These are phyloP conservation scores for Erythrophleum fordii DNA, from an alignment of 306 rosid genomes.

Conservation along the genomic window DNA sequence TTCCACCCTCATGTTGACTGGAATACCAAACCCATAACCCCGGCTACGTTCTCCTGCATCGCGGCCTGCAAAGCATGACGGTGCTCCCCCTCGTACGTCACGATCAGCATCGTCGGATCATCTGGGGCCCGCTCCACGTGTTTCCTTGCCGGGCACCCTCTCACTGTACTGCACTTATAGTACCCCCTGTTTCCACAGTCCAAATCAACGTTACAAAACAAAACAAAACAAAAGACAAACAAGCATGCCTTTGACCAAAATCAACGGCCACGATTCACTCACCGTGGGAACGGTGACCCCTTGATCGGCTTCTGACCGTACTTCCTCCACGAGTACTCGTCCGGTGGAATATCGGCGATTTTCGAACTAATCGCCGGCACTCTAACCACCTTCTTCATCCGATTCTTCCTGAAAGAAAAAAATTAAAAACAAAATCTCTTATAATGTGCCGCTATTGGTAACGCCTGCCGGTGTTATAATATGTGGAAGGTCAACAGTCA, in stretches of 20 bases:
- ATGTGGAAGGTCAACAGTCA: constrained; percentile 28
- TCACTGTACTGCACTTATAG: constrained; percentile 79
- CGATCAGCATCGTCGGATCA: constrained; percentile 83
- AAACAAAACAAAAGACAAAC: background rate
- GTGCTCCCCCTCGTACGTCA: constrained; percentile 93
- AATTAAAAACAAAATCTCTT: background rate
- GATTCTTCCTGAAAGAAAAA: constrained; percentile 70
- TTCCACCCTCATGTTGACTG: constrained; percentile 53
- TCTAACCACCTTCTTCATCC: constrained; percentile 70
- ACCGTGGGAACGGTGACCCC: constrained; percentile 92
- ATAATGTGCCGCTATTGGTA: constrained; percentile 14
- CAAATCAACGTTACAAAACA: background rate
- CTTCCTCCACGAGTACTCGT: constrained; percentile 92
- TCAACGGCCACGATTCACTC: constrained; percentile 27
- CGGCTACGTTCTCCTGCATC: constrained; percentile 56
- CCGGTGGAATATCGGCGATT: constrained; percentile 89
- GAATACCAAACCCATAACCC: constrained; percentile 51
- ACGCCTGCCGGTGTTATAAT: background rate
- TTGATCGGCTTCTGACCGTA: constrained; percentile 96
- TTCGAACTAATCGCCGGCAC: constrained; percentile 88
- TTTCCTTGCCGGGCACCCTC: constrained; percentile 91
- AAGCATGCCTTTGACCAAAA: background rate
- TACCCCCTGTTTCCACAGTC: constrained; percentile 58
- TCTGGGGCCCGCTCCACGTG: constrained; percentile 87
- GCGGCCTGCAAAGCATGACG: constrained; percentile 52